A percentile compares a stretch with the other conserved stretches of the same genome.
Conservation (phyloP, 495 filamentous ascomycete genomes). For the Daldinia vernicosa region DNA sequence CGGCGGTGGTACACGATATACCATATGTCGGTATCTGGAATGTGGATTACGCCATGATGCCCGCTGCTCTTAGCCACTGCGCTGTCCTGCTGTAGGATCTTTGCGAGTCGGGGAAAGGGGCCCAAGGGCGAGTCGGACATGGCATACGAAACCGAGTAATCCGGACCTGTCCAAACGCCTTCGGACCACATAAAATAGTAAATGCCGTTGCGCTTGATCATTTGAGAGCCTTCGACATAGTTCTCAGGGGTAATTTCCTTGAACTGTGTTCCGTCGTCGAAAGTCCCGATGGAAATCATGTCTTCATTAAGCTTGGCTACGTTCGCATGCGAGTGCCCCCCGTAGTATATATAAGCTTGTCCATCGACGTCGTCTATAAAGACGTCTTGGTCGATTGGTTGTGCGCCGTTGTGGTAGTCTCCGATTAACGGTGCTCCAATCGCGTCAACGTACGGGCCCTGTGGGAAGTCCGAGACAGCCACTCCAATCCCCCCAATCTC, state of each 20-base stretch:
- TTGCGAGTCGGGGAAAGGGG: constrained; percentile 51
- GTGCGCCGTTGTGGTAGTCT: constrained; percentile 51
- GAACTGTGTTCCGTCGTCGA: constrained; percentile 44
- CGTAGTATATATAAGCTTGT: constrained; percentile 62
- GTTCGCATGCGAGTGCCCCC: constrained; percentile 56
- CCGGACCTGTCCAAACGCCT: constrained; percentile 55
- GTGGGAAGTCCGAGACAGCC: constrained; percentile 53
- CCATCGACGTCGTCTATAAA: constrained; percentile 59
- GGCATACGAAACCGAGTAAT: constrained; percentile 59
- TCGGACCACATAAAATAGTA: constrained; percentile 62
- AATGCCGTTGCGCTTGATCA: constrained; percentile 54
- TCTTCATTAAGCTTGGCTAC: constrained; percentile 56
- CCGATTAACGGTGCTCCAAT: constrained; percentile 55
- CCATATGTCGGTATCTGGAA: constrained; percentile 56
- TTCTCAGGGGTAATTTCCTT: constrained; percentile 55
- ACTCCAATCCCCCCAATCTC: constrained; percentile 56
- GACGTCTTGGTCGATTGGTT: constrained; percentile 60
- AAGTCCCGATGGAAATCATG: constrained; percentile 52
- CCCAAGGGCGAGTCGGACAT: constrained; percentile 55
- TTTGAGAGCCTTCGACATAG: constrained; percentile 57
- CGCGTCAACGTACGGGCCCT: constrained; percentile 58
- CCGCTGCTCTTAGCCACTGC: constrained; percentile 54
- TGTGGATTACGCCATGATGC: constrained; percentile 54
- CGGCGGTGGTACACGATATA: constrained; percentile 62
- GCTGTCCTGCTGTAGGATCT: constrained; percentile 53